Evolutionary conservation across 768 basidiomycete genomes (phyloP).

Genomic region (Auricularia sp.): DNA sequence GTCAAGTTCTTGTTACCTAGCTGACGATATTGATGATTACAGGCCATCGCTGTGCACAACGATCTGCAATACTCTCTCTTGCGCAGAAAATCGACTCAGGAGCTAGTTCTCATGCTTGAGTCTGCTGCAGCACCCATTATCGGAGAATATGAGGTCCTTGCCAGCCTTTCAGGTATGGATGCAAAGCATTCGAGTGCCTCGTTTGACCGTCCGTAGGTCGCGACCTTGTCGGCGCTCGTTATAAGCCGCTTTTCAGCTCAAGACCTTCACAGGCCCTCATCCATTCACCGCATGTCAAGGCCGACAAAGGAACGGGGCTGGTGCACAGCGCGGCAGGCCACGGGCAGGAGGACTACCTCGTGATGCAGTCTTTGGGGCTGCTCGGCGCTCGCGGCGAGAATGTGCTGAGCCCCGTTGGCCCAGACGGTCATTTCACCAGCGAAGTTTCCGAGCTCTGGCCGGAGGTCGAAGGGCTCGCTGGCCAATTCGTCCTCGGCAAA

Average conservation of each 20-base stretch:
- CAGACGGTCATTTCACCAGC: conserved; percentile 57
- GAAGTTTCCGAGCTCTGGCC: conserved; percentile 52
- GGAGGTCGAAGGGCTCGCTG: conserved; percentile 39
- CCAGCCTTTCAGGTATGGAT: conserved; percentile 19
- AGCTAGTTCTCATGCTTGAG: conserved; percentile 24
- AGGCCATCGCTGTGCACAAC: conserved; percentile 85
- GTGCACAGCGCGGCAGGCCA: conserved; percentile 96
- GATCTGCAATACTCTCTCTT: conserved; percentile 59
- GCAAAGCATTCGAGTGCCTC: conserved; percentile 11
- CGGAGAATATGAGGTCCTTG: conserved; percentile 19
- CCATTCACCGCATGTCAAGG: conserved; percentile 65
- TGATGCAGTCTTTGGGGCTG: conserved; percentile 44
- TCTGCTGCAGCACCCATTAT: conserved; percentile 19
- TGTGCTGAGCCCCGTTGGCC: conserved; percentile 75
- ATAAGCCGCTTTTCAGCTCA: conserved; percentile 48
- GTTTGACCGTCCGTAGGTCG: conserved; percentile 27
- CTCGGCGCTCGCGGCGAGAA: conserved; percentile 30
- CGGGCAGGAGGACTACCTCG: conserved; percentile 82
- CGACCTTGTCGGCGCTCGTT: conserved; percentile 49
- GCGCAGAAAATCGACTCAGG: conserved; percentile 9
- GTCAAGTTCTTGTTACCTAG: conserved; percentile 10
- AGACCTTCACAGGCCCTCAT: conserved; percentile 40
- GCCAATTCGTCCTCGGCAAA: conserved; percentile 60
- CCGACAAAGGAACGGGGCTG: conserved; percentile 85
- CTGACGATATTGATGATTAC: conserved; percentile 7